Conservation (phyloP, 352 stramenopile species). For the Pythium myriotylum region DNA sequence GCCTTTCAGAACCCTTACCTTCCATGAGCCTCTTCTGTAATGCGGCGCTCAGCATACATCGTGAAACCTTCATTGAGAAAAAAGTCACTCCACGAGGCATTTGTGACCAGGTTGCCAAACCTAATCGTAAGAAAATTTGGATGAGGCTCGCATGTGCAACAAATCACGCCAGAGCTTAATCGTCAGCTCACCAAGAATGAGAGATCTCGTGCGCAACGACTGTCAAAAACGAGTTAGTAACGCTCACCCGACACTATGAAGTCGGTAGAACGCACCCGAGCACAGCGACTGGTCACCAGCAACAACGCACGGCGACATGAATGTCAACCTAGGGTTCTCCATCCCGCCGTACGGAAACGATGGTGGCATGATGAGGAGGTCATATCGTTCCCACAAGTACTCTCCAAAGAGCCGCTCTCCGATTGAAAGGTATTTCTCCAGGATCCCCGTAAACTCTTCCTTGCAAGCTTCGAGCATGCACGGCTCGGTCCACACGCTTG, state of each 20-base stretch:
- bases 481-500: constrained; percentile 81
- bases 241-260: not conserved
- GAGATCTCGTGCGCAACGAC: constrained; percentile 84
- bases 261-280: constrained; percentile 39
- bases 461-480: constrained; percentile 77
- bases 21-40: constrained; percentile 67
- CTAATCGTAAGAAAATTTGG: constrained; percentile 16
- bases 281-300: constrained; percentile 79
- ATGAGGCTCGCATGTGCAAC: not conserved
- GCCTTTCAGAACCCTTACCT: constrained; percentile 31
- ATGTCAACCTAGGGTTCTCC: constrained; percentile 95
- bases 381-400: constrained; percentile 88
- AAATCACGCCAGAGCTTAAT: not conserved
- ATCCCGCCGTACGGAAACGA: constrained; percentile 98
- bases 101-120: constrained; percentile 86
- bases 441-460: constrained; percentile 73
- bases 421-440: constrained; percentile 74
- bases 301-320: constrained; percentile 76
- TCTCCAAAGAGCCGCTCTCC: constrained; percentile 77
- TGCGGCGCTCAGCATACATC: constrained; percentile 82
- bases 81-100: constrained; percentile 86
- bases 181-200: constrained; percentile 61
- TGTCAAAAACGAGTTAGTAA: constrained; percentile 16
- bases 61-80: constrained; percentile 91
- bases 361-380: constrained; percentile 83